Conservation (phyloP, 768 basidiomycete species). For the Xerocomellus amylosporus region DNA sequence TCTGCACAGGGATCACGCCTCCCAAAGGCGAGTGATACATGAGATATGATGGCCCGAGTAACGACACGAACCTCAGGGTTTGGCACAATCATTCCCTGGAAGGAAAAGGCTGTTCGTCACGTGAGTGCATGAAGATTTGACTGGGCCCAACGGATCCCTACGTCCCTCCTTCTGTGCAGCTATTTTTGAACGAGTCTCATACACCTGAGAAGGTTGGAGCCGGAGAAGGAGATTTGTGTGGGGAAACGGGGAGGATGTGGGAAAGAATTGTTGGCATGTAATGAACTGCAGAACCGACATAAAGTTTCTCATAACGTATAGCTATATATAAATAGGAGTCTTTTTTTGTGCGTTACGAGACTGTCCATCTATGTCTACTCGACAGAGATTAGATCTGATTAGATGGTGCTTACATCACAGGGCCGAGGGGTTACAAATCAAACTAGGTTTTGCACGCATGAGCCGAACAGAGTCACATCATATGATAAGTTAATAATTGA, state of each 20-base stretch:
- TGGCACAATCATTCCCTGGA: conserved; percentile 44
- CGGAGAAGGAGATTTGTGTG: no score
- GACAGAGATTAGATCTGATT: no score
- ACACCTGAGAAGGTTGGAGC: conserved; percentile 47
- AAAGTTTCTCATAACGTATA: neutral
- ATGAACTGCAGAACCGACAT: neutral
- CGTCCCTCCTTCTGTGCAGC: conserved; percentile 37
- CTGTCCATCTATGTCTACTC: no score
- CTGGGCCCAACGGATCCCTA: no score
- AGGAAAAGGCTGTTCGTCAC: conserved; percentile 47
- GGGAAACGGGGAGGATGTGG: no score
- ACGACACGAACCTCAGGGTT: conserved; percentile 23
- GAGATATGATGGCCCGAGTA: neutral
- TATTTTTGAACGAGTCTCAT: conserved; percentile 36
- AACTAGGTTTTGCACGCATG: conserved; percentile 5
- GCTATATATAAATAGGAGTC: no score
- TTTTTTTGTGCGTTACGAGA: no score
- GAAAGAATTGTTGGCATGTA: conserved; percentile 24
- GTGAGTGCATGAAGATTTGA: no score
- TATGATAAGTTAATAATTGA: conserved; percentile 22
- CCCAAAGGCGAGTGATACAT: conserved; percentile 48
- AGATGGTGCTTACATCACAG: neutral
- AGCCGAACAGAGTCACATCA: neutral
- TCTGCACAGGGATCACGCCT: conserved; percentile 48
- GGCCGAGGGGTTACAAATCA: neutral